Conservation (phyloP, 495 filamentous ascomycete species). For the Penicillium silybi region DNA sequence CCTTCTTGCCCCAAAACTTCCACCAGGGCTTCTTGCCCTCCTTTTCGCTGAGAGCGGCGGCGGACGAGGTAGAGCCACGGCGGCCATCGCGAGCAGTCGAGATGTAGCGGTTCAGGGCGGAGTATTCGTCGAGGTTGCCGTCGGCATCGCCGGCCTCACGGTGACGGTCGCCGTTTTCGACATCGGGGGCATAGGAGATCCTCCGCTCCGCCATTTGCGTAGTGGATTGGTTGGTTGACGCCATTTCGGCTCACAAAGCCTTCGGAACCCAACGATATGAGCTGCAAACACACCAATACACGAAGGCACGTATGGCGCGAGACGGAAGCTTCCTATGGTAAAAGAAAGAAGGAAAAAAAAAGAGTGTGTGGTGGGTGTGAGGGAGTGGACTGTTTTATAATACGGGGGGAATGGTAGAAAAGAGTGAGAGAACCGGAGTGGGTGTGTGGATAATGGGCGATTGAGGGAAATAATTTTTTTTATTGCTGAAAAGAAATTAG, state of each 20-base stretch:
- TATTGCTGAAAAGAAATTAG: constrained; percentile 2
- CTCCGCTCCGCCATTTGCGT: constrained; percentile 47
- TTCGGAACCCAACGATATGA: constrained; percentile 42
- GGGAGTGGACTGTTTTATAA: constrained; percentile 34
- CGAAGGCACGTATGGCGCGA: constrained; percentile 41
- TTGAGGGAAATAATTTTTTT: constrained; percentile 16
- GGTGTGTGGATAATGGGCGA: constrained; percentile 23
- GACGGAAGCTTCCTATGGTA: constrained; percentile 42
- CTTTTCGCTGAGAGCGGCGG: constrained; percentile 37
- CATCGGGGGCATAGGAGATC: constrained; percentile 52
- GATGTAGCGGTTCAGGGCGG: constrained; percentile 60
- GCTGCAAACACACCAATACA: constrained; percentile 36
- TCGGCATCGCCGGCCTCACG: constrained; percentile 29
- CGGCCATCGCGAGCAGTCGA: constrained; percentile 60
- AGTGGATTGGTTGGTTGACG: constrained; percentile 23
- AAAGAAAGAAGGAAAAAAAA: constrained; percentile 20
- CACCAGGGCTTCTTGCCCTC: constrained; percentile 53
- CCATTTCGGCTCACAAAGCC: constrained; percentile 45
- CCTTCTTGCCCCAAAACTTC: constrained; percentile 51
- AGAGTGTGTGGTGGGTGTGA: constrained; percentile 20
- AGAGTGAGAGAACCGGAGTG: constrained; percentile 25
- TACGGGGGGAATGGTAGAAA: constrained; percentile 22
- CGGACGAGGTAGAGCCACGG: constrained; percentile 53
- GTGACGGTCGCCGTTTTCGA: constrained; percentile 47
- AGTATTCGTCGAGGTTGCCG: constrained; percentile 47